Evolutionary conservation across 805 yeast genomes (phyloP).

Genomic region (Candida quercuum): DNA sequence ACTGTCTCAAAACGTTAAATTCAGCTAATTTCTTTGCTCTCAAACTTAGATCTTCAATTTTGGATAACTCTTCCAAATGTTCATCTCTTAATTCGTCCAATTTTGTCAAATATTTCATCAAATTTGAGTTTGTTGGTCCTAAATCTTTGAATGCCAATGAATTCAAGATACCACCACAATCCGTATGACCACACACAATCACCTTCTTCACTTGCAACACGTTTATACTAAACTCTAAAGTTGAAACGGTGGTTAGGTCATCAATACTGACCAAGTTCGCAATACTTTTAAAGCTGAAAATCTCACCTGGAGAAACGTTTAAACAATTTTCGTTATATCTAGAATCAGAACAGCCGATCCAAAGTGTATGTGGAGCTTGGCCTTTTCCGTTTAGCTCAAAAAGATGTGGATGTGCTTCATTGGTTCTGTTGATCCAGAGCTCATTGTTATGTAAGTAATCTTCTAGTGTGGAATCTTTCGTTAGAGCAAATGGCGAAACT

Average conservation of each 20-base stretch:
- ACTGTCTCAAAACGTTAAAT: conserved; percentile 70
- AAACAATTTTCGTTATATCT: conserved; percentile 78
- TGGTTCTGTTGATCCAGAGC: conserved; percentile 35
- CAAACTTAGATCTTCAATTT: conserved; percentile 43
- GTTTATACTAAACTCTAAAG: conserved; percentile 83
- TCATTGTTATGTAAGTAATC: conserved; percentile 47
- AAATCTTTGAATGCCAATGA: conserved; percentile 58
- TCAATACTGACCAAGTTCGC: conserved; percentile 68
- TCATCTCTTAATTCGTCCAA: conserved; percentile 62
- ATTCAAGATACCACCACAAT: conserved; percentile 91
- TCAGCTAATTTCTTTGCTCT: conserved; percentile 64
- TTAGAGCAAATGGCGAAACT: conserved; percentile 27
- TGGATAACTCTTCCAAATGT: conserved; percentile 44
- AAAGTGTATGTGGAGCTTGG: conserved; percentile 86
- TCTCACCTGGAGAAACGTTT: conserved; percentile 83
- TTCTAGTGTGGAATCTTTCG: conserved; percentile 40
- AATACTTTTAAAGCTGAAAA: conserved; percentile 82
- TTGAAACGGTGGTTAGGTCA: conserved; percentile 72
- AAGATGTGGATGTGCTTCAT: conserved; percentile 18
- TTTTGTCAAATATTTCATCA: conserved; percentile 48
- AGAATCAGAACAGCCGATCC: conserved; percentile 94
- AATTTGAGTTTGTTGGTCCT: conserved; percentile 46
- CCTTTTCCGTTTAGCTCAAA: conserved; percentile 58
- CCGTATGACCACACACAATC: conserved; percentile 89
- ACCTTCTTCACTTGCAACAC: conserved; percentile 76